phyloP scores from a whole-genome alignment of 495 filamentous ascomycete species.

The Penicillium angulare region DNA sequence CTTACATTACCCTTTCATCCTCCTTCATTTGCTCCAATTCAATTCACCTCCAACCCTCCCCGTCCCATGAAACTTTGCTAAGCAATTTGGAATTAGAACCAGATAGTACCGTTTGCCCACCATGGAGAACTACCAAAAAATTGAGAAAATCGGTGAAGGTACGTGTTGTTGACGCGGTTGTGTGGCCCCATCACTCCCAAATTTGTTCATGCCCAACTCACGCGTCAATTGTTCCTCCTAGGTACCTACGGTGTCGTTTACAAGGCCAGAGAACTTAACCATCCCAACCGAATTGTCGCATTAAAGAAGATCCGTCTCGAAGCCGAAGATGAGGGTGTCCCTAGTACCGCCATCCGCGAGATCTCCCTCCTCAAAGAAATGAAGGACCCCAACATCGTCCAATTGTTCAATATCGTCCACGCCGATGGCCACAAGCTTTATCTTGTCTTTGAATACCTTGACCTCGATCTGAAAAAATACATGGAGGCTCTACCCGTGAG shows the following conservation, averaged over 20 bases:
- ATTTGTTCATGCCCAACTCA: slow-evolving; percentile 8
- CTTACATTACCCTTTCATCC: too few species aligned
- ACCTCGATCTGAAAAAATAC: slow-evolving; percentile 95
- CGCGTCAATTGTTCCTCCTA: slow-evolving; percentile 30
- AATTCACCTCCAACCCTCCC: slow-evolving; percentile 3
- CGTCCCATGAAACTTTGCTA: slow-evolving; percentile 7
- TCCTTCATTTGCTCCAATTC: slow-evolving; percentile 13
- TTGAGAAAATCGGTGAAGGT: slow-evolving; percentile 99
- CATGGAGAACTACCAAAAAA: slow-evolving; percentile 99
- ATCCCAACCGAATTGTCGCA: slow-evolving; percentile 81
- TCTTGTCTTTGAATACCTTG: slow-evolving; percentile 91
- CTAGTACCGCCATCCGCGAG: slow-evolving; percentile 93
- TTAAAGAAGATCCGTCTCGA: slow-evolving; percentile 98
- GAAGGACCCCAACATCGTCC: slow-evolving; percentile 92
- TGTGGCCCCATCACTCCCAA: background rate
- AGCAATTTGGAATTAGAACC: slow-evolving; percentile 1
- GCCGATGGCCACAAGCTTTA: slow-evolving; percentile 96
- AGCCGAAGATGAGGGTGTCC: slow-evolving; percentile 95
- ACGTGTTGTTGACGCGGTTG: slow-evolving; percentile 13
- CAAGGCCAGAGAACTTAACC: slow-evolving; percentile 80
- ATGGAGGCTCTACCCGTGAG: slow-evolving; percentile 94
- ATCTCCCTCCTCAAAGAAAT: slow-evolving; percentile 97
- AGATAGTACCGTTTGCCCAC: slow-evolving; percentile 7
- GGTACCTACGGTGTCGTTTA: slow-evolving; percentile 93
- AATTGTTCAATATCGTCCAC: slow-evolving; percentile 90